Base-by-base conservation (phyloP, 2,329 filamentous ascomycete genomes). In the Chaetomiaceae sp. region DNA sequence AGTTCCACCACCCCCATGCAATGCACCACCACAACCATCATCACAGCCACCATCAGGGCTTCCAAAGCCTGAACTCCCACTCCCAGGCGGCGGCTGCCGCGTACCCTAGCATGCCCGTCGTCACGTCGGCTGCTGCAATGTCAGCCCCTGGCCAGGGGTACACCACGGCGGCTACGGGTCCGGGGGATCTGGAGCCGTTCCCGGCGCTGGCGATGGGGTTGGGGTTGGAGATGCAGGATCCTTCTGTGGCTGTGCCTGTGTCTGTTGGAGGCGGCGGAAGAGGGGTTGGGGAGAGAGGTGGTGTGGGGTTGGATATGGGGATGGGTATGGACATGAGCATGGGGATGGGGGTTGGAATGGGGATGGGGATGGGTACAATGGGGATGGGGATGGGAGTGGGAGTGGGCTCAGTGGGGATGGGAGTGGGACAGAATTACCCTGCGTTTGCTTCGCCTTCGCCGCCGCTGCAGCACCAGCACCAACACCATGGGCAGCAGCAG, bases 191-290 rank as follows among this genome's bases (percentile, higher is more conserved):
- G 2, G 70, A 73, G 39, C 60, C 66, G 0, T 74, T 72, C 33
- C 65, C 68, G 3, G 57, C 63, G 2, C 59, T 69, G 27, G 25
- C 55, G 4, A 58, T 61, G 38, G 59, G 67, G 1, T 55, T 74
- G 9, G 71, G 71, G 1, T 57, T 74, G 13, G 71, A 71, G 3
- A 60, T 74, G 35, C 69, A 70, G 42, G 63, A 68, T 40, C 39
- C 64, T 21, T 23, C 31, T n/a, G 44, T 21, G 30, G 30, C 30
- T 7, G 30, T n/a, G 30, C 30, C n/a, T n/a, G n/a, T n/a, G 25
- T 3, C 12, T 23, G 6, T 17, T 12, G 20, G 38, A 4, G 34
- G 34, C 19, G 33, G 19, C 10, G n/a, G 12, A 12, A 23, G 5
- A 16, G 16, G 10, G 8, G 16, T 4, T 21, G 25, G 8, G 23